These are phyloP conservation scores for Lyophyllum decastes DNA, from an alignment of 768 basidiomycete species.

Conservation along the genomic window DNA sequence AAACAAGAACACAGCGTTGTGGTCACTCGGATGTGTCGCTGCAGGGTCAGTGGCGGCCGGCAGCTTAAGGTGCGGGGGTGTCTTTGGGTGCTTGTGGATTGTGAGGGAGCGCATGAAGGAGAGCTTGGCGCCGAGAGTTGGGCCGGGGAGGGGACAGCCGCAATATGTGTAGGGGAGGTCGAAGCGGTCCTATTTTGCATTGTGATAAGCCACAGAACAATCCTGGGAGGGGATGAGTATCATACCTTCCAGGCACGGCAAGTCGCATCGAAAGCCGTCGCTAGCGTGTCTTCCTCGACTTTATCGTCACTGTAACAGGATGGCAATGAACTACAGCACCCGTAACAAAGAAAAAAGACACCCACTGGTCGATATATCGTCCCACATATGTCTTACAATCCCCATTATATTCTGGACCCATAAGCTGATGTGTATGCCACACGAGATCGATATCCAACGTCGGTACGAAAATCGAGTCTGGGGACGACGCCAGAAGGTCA, in stretches of 20 bases:
- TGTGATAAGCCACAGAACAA: neutral
- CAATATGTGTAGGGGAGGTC: conserved; percentile 54
- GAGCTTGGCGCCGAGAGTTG: conserved; percentile 39
- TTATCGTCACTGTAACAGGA: conserved; percentile 36
- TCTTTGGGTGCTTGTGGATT: conserved; percentile 10
- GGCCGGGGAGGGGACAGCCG: conserved; percentile 50
- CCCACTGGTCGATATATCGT: conserved; percentile 51
- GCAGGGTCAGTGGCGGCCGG: conserved; percentile 30
- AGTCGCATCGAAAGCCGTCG: conserved; percentile 48
- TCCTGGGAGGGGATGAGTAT: neutral
- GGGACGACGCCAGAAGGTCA: conserved; percentile 43
- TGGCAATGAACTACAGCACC: no score
- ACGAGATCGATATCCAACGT: conserved; percentile 66
- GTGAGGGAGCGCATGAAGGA: conserved; percentile 25
- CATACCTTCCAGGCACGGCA: conserved; percentile 23
- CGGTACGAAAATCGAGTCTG: conserved; percentile 42
- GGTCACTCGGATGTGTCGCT: conserved; percentile 54
- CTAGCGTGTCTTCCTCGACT: conserved; percentile 46
- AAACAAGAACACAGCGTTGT: conserved; percentile 39
- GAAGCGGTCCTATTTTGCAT: conserved; percentile 40
- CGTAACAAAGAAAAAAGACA: neutral
- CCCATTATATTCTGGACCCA: conserved; percentile 37
- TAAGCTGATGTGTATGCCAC: conserved; percentile 69
- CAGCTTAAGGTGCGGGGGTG: conserved; percentile 26
- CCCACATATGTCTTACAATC: conserved; percentile 42